Evolutionary conservation across 2,329 filamentous ascomycete genomes (phyloP).

Genomic region (Diaporthe longicolla): DNA sequence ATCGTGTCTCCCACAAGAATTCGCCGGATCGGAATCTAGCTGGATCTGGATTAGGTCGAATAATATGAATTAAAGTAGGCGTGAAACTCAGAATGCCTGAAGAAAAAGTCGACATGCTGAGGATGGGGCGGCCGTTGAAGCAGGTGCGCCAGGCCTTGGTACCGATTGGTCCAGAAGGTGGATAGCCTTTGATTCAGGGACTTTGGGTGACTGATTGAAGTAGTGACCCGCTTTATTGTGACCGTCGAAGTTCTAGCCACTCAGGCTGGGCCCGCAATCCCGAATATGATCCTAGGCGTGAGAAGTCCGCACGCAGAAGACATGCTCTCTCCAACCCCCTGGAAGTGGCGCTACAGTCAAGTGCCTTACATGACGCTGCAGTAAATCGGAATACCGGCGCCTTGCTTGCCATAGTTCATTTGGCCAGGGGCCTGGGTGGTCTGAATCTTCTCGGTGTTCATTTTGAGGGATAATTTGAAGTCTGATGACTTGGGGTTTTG

Average conservation of each 20-base stretch:
- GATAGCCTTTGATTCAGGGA: background rate
- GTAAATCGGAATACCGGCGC: background rate
- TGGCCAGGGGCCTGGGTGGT: constrained; percentile 5
- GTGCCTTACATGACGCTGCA: constrained; percentile 19
- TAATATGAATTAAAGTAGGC: background rate
- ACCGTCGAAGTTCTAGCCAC: background rate
- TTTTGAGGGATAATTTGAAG: constrained; percentile 11
- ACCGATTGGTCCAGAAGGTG: background rate
- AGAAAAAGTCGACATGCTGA: constrained; percentile 3
- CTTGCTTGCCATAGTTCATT: background rate
- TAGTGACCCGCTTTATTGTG: background rate
- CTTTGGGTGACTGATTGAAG: background rate
- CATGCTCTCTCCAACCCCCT: background rate
- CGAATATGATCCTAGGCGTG: background rate
- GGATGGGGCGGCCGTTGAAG: constrained; percentile 1
- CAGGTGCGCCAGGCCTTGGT: background rate
- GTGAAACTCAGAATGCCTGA: background rate
- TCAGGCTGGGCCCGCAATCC: background rate
- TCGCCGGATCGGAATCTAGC: background rate
- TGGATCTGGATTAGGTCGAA: background rate
- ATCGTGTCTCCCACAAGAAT: background rate
- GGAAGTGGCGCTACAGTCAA: background rate
- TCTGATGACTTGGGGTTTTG: background rate
- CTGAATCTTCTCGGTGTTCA: constrained; percentile 2
- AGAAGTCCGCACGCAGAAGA: no score